A percentile compares a stretch with the other conserved stretches of the same genome.
Evolutionary conservation across 2,329 filamentous ascomycete species (phyloP).

Genomic region (Endothia cerciana): DNA sequence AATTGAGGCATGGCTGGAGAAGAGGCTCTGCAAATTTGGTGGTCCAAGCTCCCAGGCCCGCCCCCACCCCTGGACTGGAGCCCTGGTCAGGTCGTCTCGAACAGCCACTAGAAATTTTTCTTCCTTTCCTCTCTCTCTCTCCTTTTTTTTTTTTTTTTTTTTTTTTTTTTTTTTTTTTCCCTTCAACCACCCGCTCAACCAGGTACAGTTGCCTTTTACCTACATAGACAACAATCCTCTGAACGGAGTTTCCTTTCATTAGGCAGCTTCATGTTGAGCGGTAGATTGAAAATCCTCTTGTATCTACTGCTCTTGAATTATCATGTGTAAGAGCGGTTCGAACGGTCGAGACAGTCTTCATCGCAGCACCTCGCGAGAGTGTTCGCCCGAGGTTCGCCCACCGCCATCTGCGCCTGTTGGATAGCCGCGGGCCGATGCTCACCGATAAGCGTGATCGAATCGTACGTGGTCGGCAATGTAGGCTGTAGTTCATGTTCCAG

Average conservation of each 20-base stretch:
- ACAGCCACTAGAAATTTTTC: not conserved
- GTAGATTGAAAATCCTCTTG: slow-evolving; percentile 70
- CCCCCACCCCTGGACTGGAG: slow-evolving; percentile 10
- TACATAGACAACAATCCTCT: slow-evolving; percentile 40
- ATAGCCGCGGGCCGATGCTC: not conserved
- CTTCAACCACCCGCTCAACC: slow-evolving; percentile 44
- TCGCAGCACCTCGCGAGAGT: not conserved
- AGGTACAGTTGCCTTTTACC: slow-evolving; percentile 38
- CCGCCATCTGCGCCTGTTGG: not conserved
- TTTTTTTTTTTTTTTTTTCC: slow-evolving; percentile 33
- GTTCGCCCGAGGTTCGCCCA: not conserved
- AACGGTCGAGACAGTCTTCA: slow-evolving; percentile 72
- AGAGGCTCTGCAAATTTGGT: slow-evolving; percentile 22
- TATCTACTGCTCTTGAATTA: slow-evolving; percentile 87
- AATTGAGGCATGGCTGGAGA: slow-evolving; percentile 21
- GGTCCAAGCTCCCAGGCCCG: slow-evolving; percentile 22
- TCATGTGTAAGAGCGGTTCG: slow-evolving; percentile 80
- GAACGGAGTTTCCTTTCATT: slow-evolving; percentile 55
- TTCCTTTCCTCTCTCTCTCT: slow-evolving; percentile 23
- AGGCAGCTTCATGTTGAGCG: slow-evolving; percentile 60
- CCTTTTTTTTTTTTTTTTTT: slow-evolving; percentile 8
- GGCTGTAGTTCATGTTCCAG: not conserved
- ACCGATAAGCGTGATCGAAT: not conserved
- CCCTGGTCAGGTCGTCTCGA: not conserved
- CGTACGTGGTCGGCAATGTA: not conserved